phyloP scores from a whole-genome alignment of 1,284 basidiomycete species.

The Volvariella volvacea region DNA sequence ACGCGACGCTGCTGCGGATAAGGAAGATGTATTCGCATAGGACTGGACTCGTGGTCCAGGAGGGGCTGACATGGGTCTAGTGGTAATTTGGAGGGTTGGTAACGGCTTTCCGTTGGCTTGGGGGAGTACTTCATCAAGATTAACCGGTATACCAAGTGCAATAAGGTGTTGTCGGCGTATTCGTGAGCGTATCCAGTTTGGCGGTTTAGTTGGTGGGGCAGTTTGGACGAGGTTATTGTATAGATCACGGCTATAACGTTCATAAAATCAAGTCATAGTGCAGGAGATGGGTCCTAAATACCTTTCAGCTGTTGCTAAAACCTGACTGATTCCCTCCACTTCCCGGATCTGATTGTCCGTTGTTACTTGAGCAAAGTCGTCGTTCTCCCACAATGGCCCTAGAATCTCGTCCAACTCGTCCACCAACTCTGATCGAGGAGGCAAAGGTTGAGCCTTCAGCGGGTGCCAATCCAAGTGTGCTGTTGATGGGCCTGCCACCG shows the following conservation, averaged over 20 bases:
- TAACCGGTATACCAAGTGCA: conserved; percentile 85
- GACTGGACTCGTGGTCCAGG: conserved; percentile 49
- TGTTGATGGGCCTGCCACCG: conserved; percentile 33
- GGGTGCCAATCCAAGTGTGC: conserved; percentile 48
- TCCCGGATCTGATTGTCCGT: conserved; percentile 73
- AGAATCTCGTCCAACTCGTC: conserved; percentile 62
- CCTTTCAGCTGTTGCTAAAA: conserved; percentile 72
- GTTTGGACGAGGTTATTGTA: conserved; percentile 64
- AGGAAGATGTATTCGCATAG: conserved; percentile 23
- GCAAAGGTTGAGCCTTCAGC: conserved; percentile 58
- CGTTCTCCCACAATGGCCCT: conserved; percentile 52
- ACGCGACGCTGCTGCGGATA: conserved; percentile 38
- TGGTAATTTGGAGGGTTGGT: conserved; percentile 76
- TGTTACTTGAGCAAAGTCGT: conserved; percentile 43
- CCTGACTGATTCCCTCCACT: conserved; percentile 72
- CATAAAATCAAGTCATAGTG: conserved; percentile 10
- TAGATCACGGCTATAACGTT: conserved; percentile 59
- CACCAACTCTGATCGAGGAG: conserved; percentile 49
- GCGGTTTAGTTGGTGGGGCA: conserved; percentile 64
- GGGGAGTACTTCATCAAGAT: conserved; percentile 86
- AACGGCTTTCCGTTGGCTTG: conserved; percentile 63
- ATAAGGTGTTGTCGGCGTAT: conserved; percentile 87
- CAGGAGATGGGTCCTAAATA: conserved; percentile 22
- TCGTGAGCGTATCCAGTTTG: conserved; percentile 88
- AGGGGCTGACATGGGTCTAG: conserved; percentile 74